These are phyloP conservation scores for Epichloe brachyelytri DNA, from an alignment of 2,329 filamentous ascomycete genomes.

Conservation along the genomic window DNA sequence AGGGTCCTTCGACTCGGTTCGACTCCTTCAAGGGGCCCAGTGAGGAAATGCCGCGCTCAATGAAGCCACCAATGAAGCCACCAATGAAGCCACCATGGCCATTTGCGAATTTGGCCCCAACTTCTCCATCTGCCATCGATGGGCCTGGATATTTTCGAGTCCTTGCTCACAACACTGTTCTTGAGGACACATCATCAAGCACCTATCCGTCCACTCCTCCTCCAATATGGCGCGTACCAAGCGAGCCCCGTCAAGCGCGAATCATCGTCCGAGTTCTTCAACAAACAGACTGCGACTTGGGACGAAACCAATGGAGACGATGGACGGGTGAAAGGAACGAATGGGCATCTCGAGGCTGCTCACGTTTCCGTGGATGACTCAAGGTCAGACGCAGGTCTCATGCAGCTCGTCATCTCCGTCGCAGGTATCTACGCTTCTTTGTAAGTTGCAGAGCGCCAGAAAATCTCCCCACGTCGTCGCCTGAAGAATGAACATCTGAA, in stretches of 20 bases:
- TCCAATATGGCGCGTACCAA: slow-evolving; percentile 56
- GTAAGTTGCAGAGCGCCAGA: slow-evolving; percentile 36
- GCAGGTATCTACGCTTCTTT: slow-evolving; percentile 94
- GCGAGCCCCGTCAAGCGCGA: slow-evolving; percentile 52
- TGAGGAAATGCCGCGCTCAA: not conserved
- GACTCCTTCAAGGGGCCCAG: not conserved
- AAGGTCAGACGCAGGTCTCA: slow-evolving; percentile 44
- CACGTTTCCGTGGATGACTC: not conserved
- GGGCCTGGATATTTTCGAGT: not conserved
- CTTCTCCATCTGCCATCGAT: not conserved
- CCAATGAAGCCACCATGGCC: slow-evolving; percentile 6
- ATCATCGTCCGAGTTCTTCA: slow-evolving; percentile 53
- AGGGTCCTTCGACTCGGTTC: too few species aligned
- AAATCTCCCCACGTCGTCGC: not conserved
- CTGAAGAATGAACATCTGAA: not conserved
- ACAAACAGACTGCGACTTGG: slow-evolving; percentile 30
- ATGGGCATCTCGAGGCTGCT: not conserved
- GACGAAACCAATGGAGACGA: slow-evolving; percentile 20
- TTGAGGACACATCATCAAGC: not conserved
- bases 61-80: slow-evolving; percentile 6
- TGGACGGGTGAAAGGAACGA: slow-evolving; percentile 1
- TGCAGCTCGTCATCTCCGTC: slow-evolving; percentile 77
- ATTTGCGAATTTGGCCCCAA: not conserved
- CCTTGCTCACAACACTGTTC: too few species aligned
- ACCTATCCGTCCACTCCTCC: not conserved